Evolutionary conservation across 2,329 filamentous ascomycete species (phyloP).

Genomic region (Talaromyces funiculosus): DNA sequence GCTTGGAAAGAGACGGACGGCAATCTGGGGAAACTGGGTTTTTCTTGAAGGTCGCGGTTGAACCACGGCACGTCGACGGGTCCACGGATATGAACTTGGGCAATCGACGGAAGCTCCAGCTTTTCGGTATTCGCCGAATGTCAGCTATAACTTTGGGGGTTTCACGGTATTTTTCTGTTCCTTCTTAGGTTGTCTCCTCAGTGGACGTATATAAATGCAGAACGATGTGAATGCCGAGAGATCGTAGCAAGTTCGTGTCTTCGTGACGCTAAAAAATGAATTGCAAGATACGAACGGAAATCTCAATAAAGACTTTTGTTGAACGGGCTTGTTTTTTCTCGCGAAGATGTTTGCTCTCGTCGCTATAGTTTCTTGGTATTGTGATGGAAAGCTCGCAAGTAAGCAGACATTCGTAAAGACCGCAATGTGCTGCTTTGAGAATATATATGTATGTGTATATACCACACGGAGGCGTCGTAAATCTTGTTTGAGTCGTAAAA

Average conservation of each 20-base stretch:
- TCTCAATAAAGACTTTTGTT: constrained; percentile 21
- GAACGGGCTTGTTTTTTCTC: constrained; percentile 7
- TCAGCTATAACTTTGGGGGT: neutral
- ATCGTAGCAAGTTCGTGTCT: constrained; percentile 29
- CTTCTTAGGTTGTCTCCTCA: neutral
- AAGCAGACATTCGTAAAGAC: neutral
- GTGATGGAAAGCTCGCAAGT: neutral
- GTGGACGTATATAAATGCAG: neutral
- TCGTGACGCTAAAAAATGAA: constrained; percentile 26
- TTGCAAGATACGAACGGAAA: neutral
- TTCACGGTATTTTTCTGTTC: neutral
- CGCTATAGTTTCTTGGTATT: neutral
- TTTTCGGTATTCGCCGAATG: constrained; percentile 62
- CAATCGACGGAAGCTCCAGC: constrained; percentile 88
- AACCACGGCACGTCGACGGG: constrained; percentile 65
- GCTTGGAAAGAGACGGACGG: neutral
- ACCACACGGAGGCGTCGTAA: constrained; percentile 1
- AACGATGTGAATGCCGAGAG: constrained; percentile 7
- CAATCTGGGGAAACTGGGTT: constrained; percentile 33
- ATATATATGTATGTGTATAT: constrained; percentile 3
- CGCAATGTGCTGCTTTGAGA: constrained; percentile 4
- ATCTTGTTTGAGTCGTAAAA: neutral
- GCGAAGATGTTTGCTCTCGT: neutral
- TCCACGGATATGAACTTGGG: constrained; percentile 59
- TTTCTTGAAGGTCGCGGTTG: constrained; percentile 60